These are phyloP conservation scores for Zangia roseola DNA, from an alignment of 768 basidiomycete genomes.

Conservation along the genomic window DNA sequence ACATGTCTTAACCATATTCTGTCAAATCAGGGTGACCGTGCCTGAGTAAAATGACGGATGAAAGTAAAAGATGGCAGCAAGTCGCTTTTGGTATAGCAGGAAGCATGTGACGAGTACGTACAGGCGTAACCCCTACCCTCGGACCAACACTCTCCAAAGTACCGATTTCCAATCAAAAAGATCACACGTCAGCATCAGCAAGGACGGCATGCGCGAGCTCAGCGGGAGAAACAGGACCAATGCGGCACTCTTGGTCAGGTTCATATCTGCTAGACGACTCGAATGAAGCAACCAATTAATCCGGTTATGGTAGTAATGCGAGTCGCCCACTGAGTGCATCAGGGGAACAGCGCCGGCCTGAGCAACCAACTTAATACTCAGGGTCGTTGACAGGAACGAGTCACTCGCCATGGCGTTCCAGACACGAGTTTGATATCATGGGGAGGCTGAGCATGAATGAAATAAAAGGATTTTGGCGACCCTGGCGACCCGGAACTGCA, in stretches of 20 bases:
- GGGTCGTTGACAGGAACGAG: too few relatives aligned
- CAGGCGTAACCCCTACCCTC: background rate
- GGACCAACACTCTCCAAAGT: background rate
- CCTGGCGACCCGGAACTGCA: too few relatives aligned
- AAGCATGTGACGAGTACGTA: too few relatives aligned
- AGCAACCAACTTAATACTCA: too few relatives aligned
- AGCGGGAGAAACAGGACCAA: slow-evolving; percentile 6
- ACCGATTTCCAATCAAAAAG: background rate
- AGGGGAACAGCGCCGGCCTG: too few relatives aligned
- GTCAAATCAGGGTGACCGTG: slow-evolving; percentile 3
- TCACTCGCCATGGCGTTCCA: too few relatives aligned
- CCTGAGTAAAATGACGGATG: background rate
- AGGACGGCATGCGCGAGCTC: slow-evolving; percentile 5
- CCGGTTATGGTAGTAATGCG: background rate
- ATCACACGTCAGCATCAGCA: background rate
- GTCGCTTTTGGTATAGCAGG: background rate
- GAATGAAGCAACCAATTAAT: background rate
- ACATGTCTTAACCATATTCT: background rate
- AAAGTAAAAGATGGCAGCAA: background rate
- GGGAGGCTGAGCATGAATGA: too few relatives aligned
- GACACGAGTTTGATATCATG: too few relatives aligned
- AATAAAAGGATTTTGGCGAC: too few relatives aligned
- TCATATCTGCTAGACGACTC: too few relatives aligned
- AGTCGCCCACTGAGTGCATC: too few relatives aligned
- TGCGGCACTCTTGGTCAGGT: background rate